Conservation (phyloP, 2,329 filamentous ascomycete species). For the Lachnellula occidentalis region DNA sequence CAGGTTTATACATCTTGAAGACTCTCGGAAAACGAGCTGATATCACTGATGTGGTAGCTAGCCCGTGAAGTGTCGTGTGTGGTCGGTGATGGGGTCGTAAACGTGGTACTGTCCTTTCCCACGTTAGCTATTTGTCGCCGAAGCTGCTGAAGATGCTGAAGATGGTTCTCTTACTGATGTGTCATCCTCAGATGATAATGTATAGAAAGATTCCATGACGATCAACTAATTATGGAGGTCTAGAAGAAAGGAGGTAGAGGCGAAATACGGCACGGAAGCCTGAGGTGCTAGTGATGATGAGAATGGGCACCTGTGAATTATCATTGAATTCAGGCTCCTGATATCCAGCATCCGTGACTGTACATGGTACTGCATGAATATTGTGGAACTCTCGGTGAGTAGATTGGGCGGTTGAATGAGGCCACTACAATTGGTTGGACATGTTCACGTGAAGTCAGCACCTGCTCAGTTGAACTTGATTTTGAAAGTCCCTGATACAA, state of each 20-base stretch:
- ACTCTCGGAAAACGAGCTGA: constrained; percentile 10
- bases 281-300: too few species aligned
- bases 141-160: too few species aligned
- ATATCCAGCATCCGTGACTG: neutral
- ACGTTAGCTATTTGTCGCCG: too few species aligned
- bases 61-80: constrained; percentile 13
- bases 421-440: neutral
- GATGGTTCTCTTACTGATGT: constrained; percentile 4
- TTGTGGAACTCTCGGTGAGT: neutral
- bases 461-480: neutral
- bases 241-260: neutral
- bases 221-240: neutral
- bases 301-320: too few species aligned
- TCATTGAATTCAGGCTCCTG: neutral
- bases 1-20: constrained; percentile 11
- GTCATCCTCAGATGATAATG: constrained; percentile 7
- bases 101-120: constrained; percentile 6
- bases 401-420: neutral
- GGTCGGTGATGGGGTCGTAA: constrained; percentile 6
- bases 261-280: neutral
- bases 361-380: neutral
- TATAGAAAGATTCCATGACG: constrained; percentile 4
- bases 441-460: neutral
- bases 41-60: constrained; percentile 12
- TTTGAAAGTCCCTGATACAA: neutral